Percentiles rank a stretch among this genome's conserved stretches.
phyloP scores from a whole-genome alignment of 78 protist species.

The Creolimax fragrantissima region DNA sequence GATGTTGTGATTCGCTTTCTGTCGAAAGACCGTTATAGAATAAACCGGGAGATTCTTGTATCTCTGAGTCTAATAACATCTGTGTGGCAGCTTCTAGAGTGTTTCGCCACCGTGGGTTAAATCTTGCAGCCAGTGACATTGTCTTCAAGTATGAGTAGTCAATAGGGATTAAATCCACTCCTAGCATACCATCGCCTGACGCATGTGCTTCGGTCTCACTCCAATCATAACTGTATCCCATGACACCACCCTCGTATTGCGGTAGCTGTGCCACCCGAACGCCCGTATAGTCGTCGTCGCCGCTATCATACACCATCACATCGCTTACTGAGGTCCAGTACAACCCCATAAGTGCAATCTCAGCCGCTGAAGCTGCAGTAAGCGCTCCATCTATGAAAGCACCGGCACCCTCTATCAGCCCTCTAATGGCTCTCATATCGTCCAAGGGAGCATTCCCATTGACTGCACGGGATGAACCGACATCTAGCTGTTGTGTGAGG shows the following conservation, averaged over 20 bases:
- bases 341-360: neutral
- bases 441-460: constrained; percentile 23
- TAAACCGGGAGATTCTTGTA: neutral
- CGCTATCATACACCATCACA: neutral
- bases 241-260: neutral
- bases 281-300: neutral
- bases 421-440: neutral
- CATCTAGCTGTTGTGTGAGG: neutral
- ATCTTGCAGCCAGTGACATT: neutral
- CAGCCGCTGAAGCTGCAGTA: neutral
- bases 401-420: constrained; percentile 6
- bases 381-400: neutral
- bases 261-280: neutral
- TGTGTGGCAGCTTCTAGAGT: constrained; percentile 1
- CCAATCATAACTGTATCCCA: constrained; percentile 12
- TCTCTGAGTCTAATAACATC: constrained; percentile 15
- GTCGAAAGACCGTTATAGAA: neutral
- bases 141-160: constrained; percentile 20
- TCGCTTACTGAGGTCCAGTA: constrained; percentile 12
- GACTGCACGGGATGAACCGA: neutral
- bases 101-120: constrained; percentile 2
- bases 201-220: constrained; percentile 1
- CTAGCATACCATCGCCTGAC: neutral
- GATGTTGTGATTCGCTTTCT: neutral
- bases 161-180: constrained; percentile 10